Conservation (phyloP, 176 grass and related monocot genomes). For the Dactylis glomerata region DNA sequence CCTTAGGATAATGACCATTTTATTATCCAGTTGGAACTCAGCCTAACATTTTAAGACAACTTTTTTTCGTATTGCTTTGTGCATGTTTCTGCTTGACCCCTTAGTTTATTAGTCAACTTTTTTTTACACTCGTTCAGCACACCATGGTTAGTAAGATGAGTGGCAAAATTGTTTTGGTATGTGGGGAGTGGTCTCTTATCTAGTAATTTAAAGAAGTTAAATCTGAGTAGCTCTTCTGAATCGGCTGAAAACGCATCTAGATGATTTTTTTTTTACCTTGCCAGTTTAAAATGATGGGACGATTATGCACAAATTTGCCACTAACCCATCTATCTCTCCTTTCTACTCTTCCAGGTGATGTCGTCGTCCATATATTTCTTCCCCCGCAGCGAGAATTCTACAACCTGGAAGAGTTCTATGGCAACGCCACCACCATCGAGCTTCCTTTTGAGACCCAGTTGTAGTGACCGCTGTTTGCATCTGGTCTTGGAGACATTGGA, state of each 20-base stretch:
- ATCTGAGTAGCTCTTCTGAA: neutral
- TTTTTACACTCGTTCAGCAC: neutral
- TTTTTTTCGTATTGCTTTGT: neutral
- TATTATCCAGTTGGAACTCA: neutral
- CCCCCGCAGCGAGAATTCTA: conserved; percentile 84
- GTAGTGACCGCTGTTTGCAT: conserved; percentile 8
- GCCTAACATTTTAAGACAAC: neutral
- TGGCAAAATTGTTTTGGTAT: neutral
- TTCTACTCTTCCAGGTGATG: conserved; percentile 59
- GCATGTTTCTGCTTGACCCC: neutral
- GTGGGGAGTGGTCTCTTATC: too few species aligned
- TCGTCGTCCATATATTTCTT: conserved; percentile 98
- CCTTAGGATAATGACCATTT: neutral
- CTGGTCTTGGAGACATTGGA: neutral
- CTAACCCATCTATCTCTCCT: neutral
- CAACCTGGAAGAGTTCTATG: conserved; percentile 97
- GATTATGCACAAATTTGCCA: neutral
- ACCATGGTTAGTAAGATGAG: neutral
- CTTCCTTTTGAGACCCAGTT: conserved; percentile 74
- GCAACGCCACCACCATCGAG: conserved; percentile 74
- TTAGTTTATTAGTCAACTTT: too few species aligned
- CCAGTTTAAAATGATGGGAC: neutral
- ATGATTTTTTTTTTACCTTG: too few species aligned
- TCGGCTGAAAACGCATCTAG: neutral
- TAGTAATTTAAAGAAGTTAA: neutral